phyloP scores from a whole-genome alignment of 2,329 filamentous ascomycete species.

The Davidsoniella australis region DNA sequence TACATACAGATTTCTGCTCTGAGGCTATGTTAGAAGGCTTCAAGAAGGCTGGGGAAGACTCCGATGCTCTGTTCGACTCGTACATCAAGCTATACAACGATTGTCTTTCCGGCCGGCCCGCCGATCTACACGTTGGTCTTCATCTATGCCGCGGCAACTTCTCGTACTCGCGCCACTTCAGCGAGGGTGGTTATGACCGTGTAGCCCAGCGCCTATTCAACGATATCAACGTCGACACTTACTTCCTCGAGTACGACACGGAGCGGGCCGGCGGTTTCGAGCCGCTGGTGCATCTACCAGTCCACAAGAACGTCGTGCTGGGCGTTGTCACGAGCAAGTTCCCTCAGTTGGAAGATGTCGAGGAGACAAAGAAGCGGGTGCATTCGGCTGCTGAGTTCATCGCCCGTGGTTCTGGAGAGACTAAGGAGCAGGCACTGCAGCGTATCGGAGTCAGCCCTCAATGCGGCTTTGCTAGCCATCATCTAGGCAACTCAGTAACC shows the following conservation, averaged over 20 bases:
- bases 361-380: slow-evolving; percentile 43
- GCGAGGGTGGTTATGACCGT: slow-evolving; percentile 48
- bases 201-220: slow-evolving; percentile 51
- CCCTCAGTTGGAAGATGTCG: slow-evolving; percentile 42
- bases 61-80: slow-evolving; percentile 49
- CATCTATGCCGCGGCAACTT: slow-evolving; percentile 59
- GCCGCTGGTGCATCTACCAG: slow-evolving; percentile 42
- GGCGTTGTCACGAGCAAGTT: slow-evolving; percentile 49
- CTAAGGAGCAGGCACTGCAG: slow-evolving; percentile 48
- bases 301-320: slow-evolving; percentile 44
- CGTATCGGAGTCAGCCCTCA: slow-evolving; percentile 53
- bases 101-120: slow-evolving; percentile 42
- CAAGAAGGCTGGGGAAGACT: slow-evolving; percentile 47
- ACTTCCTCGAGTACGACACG: slow-evolving; percentile 55
- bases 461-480: slow-evolving; percentile 59
- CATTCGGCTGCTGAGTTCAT: slow-evolving; percentile 48
- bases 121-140: slow-evolving; percentile 59
- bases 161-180: slow-evolving; percentile 47
- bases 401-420: slow-evolving; percentile 48
- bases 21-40: slow-evolving; percentile 54
- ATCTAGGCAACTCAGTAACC: slow-evolving; percentile 52
- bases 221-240: slow-evolving; percentile 45
- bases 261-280: slow-evolving; percentile 48
- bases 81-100: slow-evolving; percentile 68
- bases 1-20: slow-evolving; percentile 47